Evolutionary conservation across 345 rosid species (phyloP).

Genomic region (rapeseed (Brassica napus)): DNA sequence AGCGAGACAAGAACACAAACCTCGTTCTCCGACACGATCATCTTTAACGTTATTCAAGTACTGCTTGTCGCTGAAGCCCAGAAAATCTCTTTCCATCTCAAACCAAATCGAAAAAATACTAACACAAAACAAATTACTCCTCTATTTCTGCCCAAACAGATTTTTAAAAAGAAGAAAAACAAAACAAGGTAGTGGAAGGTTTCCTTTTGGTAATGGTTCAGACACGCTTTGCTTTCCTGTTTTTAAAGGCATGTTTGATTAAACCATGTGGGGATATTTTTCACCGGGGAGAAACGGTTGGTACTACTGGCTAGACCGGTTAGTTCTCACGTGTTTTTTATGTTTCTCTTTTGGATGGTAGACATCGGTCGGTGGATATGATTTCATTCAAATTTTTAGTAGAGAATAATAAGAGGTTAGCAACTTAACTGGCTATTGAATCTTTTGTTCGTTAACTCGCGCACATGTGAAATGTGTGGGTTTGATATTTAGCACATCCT

Average conservation of each 20-base stretch:
- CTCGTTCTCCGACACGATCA: constrained; percentile 38
- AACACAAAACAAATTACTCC: neutral
- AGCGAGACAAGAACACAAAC: constrained; percentile 4
- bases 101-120: neutral
- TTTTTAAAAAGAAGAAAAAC: neutral
- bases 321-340: constrained; percentile 53
- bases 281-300: constrained; percentile 43
- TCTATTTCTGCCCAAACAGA: constrained; percentile 4
- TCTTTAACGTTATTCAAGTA: constrained; percentile 42
- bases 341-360: neutral
- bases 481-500: constrained; percentile 2
- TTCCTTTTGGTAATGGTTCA: constrained; percentile 27
- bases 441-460: constrained; percentile 1
- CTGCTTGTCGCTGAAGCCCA: constrained; percentile 61
- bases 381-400: neutral
- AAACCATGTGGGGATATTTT: constrained; percentile 5
- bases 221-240: constrained; percentile 29
- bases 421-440: neutral
- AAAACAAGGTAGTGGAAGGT: constrained; percentile 14
- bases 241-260: constrained; percentile 24
- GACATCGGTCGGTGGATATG: constrained; percentile 29
- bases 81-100: constrained; percentile 80
- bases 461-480: constrained; percentile 30
- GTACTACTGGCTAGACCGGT: constrained; percentile 44
- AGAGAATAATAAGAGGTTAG: neutral